phyloP scores from a whole-genome alignment of 768 basidiomycete species.

The Leucocoprinus leucothites region DNA sequence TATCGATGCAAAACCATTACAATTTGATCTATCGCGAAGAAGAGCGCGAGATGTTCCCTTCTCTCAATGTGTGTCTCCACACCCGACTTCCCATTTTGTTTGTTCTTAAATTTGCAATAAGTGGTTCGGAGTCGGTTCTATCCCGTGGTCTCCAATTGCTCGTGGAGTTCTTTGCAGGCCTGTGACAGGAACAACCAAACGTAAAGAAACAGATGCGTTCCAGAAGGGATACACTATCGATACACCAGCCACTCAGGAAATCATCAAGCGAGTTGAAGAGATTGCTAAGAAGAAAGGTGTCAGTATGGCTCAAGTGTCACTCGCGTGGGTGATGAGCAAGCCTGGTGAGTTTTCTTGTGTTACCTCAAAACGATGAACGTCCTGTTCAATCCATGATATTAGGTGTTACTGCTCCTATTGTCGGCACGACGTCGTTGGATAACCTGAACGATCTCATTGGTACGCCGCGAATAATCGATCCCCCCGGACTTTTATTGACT shows the following conservation, averaged over 20 bases:
- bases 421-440: conserved; percentile 47
- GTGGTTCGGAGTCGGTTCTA: conserved; percentile 51
- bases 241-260: conserved; percentile 27
- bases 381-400: background rate
- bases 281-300: conserved; percentile 48
- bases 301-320: conserved; percentile 53
- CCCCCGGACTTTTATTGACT: background rate
- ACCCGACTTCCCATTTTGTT: too few relatives aligned
- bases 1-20: conserved; percentile 69
- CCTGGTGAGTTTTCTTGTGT: conserved; percentile 23
- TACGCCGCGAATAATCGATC: conserved; percentile 15
- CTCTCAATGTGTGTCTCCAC: conserved; percentile 37
- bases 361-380: too few relatives aligned
- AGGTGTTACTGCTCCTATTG: conserved; percentile 54
- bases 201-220: conserved; percentile 32
- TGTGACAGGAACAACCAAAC: conserved; percentile 33
- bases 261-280: conserved; percentile 45
- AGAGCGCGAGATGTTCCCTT: conserved; percentile 60
- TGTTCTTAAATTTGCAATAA: conserved; percentile 15
- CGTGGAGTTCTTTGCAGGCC: conserved; percentile 52
- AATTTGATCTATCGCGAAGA: conserved; percentile 61
- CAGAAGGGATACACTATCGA: conserved; percentile 19
- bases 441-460: conserved; percentile 52
- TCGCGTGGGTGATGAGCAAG: conserved; percentile 49
- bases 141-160: conserved; percentile 60